phyloP scores from a whole-genome alignment of 768 basidiomycete genomes.

The Boletus reticuloceps region DNA sequence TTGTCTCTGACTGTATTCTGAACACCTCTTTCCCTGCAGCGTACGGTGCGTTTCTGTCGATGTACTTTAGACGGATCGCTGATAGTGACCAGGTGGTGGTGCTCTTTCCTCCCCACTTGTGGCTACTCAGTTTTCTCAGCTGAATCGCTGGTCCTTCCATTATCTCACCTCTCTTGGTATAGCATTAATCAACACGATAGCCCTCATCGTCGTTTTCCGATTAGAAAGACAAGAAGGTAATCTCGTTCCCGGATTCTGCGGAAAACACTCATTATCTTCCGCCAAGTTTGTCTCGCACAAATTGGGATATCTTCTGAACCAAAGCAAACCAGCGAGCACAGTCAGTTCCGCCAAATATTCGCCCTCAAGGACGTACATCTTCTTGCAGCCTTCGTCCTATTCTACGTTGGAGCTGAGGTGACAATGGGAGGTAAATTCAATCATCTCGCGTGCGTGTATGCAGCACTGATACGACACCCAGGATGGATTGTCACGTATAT shows the following conservation, averaged over 20 bases:
- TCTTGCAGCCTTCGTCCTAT: conserved; percentile 42
- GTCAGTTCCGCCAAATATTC: conserved; percentile 47
- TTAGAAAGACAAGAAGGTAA: conserved; percentile 38
- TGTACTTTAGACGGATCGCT: neutral
- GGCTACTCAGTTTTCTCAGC: conserved; percentile 48
- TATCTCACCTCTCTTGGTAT: conserved; percentile 59
- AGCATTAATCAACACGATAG: conserved; percentile 51
- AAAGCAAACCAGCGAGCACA: conserved; percentile 21
- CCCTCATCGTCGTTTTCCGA: conserved; percentile 48
- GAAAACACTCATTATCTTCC: too few species aligned
- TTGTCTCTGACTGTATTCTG: neutral
- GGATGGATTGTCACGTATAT: conserved; percentile 71
- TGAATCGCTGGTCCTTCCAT: conserved; percentile 38
- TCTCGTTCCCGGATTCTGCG: too few species aligned
- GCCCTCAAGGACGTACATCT: conserved; percentile 40
- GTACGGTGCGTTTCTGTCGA: conserved; percentile 9
- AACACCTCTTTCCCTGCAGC: neutral
- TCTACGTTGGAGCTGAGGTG: conserved; percentile 46
- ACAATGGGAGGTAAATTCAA: conserved; percentile 37
- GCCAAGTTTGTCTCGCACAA: too few species aligned
- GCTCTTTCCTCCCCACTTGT: conserved; percentile 53
- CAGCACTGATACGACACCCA: conserved; percentile 9
- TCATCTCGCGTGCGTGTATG: neutral
- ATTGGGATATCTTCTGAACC: conserved; percentile 25
- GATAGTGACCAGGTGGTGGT: conserved; percentile 35